Conservation (phyloP, 78 protist species). For the Dictyostelium capitatum region DNA sequence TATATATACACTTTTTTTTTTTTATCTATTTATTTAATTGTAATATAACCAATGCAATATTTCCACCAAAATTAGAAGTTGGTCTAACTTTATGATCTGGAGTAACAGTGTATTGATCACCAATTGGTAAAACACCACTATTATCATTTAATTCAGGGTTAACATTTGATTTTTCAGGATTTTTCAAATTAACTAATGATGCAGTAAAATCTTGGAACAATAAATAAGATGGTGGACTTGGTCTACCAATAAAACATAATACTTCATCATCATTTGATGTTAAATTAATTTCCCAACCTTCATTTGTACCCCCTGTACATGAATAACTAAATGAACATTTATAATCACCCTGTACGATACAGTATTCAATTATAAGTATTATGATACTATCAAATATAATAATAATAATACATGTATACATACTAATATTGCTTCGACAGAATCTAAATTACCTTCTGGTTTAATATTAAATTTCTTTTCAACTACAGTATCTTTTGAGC, state of each 20-base stretch:
- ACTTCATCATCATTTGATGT: not conserved
- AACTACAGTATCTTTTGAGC: not conserved
- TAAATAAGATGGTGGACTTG: conserved; percentile 42
- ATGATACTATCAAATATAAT: not conserved
- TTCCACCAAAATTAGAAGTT: not conserved
- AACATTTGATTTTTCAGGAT: not conserved
- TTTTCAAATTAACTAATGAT: not conserved
- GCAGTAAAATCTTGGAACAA: conserved; percentile 24
- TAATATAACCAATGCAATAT: not conserved
- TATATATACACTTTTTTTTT: no score
- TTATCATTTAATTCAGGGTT: conserved; percentile 18
- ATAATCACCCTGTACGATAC: not conserved
- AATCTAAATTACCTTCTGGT: conserved; percentile 47
- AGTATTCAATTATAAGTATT: not conserved
- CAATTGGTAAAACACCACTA: not conserved
- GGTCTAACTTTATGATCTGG: not conserved
- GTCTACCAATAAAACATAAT: conserved; percentile 45
- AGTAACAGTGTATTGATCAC: conserved; percentile 24
- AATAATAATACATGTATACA: not conserved
- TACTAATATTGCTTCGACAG: not conserved
- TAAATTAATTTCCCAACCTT: conserved; percentile 13
- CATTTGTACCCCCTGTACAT: conserved; percentile 46
- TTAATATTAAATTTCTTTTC: conserved; percentile 20
- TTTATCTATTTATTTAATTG: not conserved
- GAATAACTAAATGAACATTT: conserved; percentile 35